Conservation (phyloP, 257 asterid genomes). For the Lycium ferocissimum region DNA sequence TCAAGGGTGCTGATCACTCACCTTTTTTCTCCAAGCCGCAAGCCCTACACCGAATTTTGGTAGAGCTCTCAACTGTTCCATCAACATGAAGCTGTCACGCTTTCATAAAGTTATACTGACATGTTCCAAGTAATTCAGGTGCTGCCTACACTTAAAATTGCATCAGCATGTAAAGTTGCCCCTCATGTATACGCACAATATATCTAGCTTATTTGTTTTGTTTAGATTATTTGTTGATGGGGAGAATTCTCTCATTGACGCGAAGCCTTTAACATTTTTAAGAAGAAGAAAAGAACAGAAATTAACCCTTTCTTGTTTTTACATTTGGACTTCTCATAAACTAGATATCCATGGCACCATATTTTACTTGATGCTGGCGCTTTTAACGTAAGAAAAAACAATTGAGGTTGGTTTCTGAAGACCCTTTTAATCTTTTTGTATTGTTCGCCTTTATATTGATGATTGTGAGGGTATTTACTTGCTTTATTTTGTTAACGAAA, state of each 20-base stretch:
- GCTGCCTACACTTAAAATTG: background rate
- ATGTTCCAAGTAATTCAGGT: background rate
- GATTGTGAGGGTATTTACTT: no score
- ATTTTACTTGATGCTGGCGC: background rate
- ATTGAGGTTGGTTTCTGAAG: background rate
- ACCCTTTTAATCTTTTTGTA: background rate
- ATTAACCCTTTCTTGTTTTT: background rate
- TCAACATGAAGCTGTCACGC: background rate
- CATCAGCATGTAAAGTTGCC: background rate
- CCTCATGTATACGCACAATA: background rate
- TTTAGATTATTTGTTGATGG: background rate
- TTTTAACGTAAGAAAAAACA: background rate
- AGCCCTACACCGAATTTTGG: constrained; percentile 28
- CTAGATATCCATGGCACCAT: constrained; percentile 6
- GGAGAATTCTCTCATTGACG: background rate
- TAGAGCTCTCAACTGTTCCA: constrained; percentile 30
- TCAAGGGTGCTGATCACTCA: constrained; percentile 34
- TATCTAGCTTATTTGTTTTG: background rate
- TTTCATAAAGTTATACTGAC: background rate
- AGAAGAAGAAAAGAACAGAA: background rate
- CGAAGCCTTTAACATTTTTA: background rate
- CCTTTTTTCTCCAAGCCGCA: constrained; percentile 33
- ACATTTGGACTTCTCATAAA: background rate
- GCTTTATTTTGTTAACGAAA: no score
- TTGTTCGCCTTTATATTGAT: no score